Evolutionary conservation across 768 basidiomycete genomes (phyloP), one percentile per base, ranked within the genome.

Genomic region (Mrakia blollopis): DNA sequence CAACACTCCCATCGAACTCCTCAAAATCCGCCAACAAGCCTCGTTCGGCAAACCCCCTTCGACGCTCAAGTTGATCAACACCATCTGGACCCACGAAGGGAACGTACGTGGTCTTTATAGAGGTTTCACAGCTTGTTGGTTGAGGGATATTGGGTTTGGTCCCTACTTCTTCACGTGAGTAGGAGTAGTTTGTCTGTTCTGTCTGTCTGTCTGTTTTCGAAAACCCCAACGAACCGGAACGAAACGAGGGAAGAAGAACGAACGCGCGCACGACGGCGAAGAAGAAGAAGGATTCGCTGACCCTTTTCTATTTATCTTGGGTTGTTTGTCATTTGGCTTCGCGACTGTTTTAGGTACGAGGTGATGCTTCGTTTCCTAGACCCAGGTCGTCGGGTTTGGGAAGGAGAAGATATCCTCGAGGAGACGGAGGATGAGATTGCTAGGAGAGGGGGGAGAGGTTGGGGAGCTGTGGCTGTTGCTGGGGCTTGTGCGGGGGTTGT

Each of bases 111-210:
- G 91, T 0, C 83, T 95, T 9, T 96, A 91, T 83, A 88, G 93
- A 7, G 94, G 94, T 0, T 84, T 91, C 68, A 85, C 87, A 0
- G 87, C 89, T 0, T 95, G 93, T 0, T 89, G 89, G 0, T 81
- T 93, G 52, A 85, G 94, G 47, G 94, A 96, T 82, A 85, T 87
- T 13, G 92, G 90, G 1, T 96, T 91, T 81, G 94, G 93, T 10
- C 89, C 91, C 2, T 96, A 97, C 83, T 97, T 96, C 82, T 85
- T 87, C 74, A 87, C 90, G 91, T 91, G 80, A 80, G 89, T 21
- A 9, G 16, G 11, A 5, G n/a, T n/a, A n/a, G 10, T 41, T 41
- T 41, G 11, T 41, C 39, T 6, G 11, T 14, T 14, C 44, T 47
- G 9, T 47, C 44, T 9, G 11, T 11, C 39, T 41, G 39, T 6